These are phyloP conservation scores for Diospyros kaki DNA, from an alignment of 148 eudicot genomes.

Conservation along the genomic window DNA sequence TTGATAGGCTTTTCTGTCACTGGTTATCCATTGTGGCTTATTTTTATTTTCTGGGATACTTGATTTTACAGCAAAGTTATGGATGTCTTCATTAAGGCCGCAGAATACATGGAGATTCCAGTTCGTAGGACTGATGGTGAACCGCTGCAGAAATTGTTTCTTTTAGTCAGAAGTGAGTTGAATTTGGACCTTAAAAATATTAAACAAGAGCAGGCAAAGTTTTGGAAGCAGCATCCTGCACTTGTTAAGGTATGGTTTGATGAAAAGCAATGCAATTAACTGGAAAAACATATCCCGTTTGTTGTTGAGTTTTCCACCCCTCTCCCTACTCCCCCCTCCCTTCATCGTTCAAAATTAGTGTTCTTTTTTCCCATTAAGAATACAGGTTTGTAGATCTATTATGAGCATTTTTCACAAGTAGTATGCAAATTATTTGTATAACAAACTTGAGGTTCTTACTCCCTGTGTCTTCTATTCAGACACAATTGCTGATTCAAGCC, in stretches of 20 bases:
- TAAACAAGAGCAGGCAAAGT: conserved; percentile 94
- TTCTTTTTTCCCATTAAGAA: no score
- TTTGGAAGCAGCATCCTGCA: conserved; percentile 98
- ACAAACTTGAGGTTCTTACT: neutral
- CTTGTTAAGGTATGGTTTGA: conserved; percentile 64
- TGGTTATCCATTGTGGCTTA: neutral
- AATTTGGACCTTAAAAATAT: conserved; percentile 82
- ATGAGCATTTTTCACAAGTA: neutral
- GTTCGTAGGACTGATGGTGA: conserved; percentile 82
- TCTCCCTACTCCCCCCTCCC: no score
- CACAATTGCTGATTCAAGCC: conserved; percentile 88
- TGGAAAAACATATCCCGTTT: neutral
- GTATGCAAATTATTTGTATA: neutral
- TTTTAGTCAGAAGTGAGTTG: conserved; percentile 84
- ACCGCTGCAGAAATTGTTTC: conserved; percentile 78
- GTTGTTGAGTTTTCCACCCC: neutral
- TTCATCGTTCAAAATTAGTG: no score
- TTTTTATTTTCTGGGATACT: neutral
- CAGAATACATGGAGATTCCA: conserved; percentile 89
- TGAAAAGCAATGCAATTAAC: neutral
- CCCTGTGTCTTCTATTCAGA: conserved; percentile 39
- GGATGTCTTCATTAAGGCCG: conserved; percentile 90
- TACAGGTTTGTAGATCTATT: no score
- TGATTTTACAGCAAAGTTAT: conserved; percentile 67
- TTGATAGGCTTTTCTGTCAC: neutral